Percentiles rank a stretch among this genome's conserved stretches.
Evolutionary conservation across 139 green algal genomes (phyloP).

Genomic region (Diplosphaera chodatii): DNA sequence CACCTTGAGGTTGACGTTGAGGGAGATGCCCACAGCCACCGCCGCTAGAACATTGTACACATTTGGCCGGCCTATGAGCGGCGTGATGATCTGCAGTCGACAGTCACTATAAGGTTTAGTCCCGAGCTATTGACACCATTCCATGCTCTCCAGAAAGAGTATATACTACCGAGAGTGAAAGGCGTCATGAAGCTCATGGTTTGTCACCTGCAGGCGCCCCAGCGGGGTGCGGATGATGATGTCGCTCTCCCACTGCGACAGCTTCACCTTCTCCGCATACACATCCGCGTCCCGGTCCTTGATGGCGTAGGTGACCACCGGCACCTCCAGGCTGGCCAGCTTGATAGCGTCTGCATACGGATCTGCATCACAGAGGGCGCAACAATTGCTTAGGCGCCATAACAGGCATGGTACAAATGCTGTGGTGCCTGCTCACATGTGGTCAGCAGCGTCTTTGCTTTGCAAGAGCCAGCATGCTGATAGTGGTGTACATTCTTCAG

Average conservation of each 20-base stretch:
- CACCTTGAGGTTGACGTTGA: slow-evolving; percentile 47
- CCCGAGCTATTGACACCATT: no score
- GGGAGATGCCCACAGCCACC: slow-evolving; percentile 72
- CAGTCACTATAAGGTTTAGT: no score
- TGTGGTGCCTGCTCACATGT: no score
- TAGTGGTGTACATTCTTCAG: no score
- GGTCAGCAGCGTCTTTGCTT: no score
- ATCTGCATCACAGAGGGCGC: slow-evolving; percentile 4
- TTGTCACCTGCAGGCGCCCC: slow-evolving; percentile 13
- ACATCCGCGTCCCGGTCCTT: slow-evolving; percentile 63
- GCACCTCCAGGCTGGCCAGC: slow-evolving; percentile 21
- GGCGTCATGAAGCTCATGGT: no score
- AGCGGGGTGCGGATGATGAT: slow-evolving; percentile 43
- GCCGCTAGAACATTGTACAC: slow-evolving; percentile 89
- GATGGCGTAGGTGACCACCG: slow-evolving; percentile 65
- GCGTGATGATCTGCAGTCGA: slow-evolving; percentile 70
- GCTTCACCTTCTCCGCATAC: slow-evolving; percentile 44
- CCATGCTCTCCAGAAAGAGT: no score
- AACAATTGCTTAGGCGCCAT: no score
- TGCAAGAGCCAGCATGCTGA: no score
- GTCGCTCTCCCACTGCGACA: slow-evolving; percentile 73
- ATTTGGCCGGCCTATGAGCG: slow-evolving; percentile 76
- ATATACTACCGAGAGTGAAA: no score
- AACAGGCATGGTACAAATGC: no score
- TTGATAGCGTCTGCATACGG: slow-evolving; percentile 33